Percentiles rank a stretch among this genome's conserved stretches.
These are phyloP conservation scores for Cardamine occulta DNA, from an alignment of 345 rosid genomes.

Conservation along the genomic window DNA sequence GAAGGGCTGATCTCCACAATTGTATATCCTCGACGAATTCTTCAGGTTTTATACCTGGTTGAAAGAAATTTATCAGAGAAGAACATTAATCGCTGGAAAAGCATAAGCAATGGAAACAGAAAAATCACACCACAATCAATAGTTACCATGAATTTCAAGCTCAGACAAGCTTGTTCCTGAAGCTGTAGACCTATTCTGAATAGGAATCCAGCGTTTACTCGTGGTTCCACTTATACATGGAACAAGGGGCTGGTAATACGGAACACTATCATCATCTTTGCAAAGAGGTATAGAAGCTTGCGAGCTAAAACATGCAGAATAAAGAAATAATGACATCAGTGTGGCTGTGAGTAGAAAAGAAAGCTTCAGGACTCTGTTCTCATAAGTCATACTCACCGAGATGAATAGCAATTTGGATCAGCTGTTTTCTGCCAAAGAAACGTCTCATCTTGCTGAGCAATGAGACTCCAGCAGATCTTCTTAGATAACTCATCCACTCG, in stretches of 20 bases:
- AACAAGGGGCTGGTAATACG: slow-evolving; percentile 81
- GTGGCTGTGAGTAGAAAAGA: neutral
- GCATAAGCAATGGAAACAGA: neutral
- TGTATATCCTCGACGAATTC: slow-evolving; percentile 77
- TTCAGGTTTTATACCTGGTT: slow-evolving; percentile 71
- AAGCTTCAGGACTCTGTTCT: slow-evolving; percentile 8
- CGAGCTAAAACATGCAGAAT: slow-evolving; percentile 49
- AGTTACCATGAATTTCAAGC: slow-evolving; percentile 86
- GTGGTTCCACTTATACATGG: slow-evolving; percentile 80
- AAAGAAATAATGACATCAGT: slow-evolving; percentile 20
- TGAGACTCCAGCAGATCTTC: slow-evolving; percentile 83
- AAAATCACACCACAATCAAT: neutral
- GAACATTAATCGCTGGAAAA: slow-evolving; percentile 1
- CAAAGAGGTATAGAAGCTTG: slow-evolving; percentile 64
- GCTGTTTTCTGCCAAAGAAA: slow-evolving; percentile 94
- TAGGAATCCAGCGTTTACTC: slow-evolving; percentile 86
- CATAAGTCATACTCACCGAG: slow-evolving; percentile 58
- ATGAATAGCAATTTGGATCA: slow-evolving; percentile 61
- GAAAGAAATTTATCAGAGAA: neutral
- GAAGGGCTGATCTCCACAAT: slow-evolving; percentile 71
- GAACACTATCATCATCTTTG: slow-evolving; percentile 61
- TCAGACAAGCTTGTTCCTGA: slow-evolving; percentile 58
- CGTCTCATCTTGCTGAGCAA: slow-evolving; percentile 96
- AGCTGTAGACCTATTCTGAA: slow-evolving; percentile 76
- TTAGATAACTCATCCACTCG: slow-evolving; percentile 70